Percentiles rank a stretch among this genome's conserved stretches.
These are phyloP conservation scores for Kwoniella bestiolae DNA, from an alignment of 768 basidiomycete genomes.

Conservation along the genomic window DNA sequence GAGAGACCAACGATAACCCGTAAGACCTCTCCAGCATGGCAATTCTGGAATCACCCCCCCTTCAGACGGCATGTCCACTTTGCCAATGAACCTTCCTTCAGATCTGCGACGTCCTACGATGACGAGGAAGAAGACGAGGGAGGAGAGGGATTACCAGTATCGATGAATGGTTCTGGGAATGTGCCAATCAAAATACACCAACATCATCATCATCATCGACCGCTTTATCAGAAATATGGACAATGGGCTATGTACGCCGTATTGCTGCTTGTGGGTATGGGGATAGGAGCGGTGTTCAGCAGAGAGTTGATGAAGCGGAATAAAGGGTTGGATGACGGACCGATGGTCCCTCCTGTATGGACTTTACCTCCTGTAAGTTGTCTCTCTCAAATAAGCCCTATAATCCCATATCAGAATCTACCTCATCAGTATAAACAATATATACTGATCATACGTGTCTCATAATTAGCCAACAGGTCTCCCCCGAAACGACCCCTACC, in stretches of 20 bases:
- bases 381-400: too few relatives aligned
- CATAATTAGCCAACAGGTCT: slow-evolving; percentile 47
- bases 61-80: slow-evolving; percentile 17
- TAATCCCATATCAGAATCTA: too few relatives aligned
- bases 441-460: too few relatives aligned
- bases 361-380: slow-evolving; percentile 44
- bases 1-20: slow-evolving; percentile 8
- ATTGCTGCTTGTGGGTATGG: slow-evolving; percentile 14
- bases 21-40: slow-evolving; percentile 17
- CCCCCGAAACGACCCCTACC: slow-evolving; percentile 65
- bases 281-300: slow-evolving; percentile 17
- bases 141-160: slow-evolving; percentile 6
- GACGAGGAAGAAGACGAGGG: slow-evolving; percentile 17
- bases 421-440: too few relatives aligned
- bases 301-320: slow-evolving; percentile 13
- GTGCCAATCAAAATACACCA: neutral
- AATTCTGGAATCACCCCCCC: slow-evolving; percentile 25
- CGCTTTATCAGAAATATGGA: slow-evolving; percentile 10
- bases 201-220: slow-evolving; percentile 18
- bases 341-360: slow-evolving; percentile 48
- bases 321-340: slow-evolving; percentile 25
- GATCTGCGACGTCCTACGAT: slow-evolving; percentile 8
- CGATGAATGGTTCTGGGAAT: slow-evolving; percentile 14
- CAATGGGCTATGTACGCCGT: slow-evolving; percentile 18
- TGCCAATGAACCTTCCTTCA: neutral